Evolutionary conservation across 2,329 filamentous ascomycete genomes (phyloP).

Genomic region (Metarhizium robertsii): DNA sequence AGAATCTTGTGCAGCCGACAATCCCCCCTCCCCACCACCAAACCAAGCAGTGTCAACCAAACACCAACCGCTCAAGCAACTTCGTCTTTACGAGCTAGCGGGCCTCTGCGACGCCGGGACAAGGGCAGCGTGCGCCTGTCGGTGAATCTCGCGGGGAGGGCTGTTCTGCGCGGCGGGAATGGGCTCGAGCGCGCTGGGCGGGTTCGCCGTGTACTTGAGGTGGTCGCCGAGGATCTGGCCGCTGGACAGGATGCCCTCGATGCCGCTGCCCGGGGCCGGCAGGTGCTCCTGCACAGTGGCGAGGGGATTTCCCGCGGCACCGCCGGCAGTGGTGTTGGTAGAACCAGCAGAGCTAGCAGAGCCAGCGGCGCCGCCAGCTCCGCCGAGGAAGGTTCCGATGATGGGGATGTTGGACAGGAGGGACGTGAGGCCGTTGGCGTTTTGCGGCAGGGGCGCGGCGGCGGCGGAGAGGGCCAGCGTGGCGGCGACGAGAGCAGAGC

Average conservation of each 20-base stretch:
- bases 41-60: too few species aligned
- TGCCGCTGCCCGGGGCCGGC: background rate
- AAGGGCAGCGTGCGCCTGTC: background rate
- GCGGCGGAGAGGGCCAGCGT: background rate
- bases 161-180: background rate
- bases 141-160: background rate
- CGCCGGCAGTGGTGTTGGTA: too few species aligned
- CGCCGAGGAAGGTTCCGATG: background rate
- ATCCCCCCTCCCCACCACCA: too few species aligned
- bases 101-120: background rate
- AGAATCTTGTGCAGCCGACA: too few species aligned
- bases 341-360: too few species aligned
- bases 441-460: background rate
- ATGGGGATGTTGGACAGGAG: background rate
- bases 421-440: background rate
- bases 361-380: background rate
- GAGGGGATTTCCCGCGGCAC: background rate
- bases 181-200: background rate
- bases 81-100: background rate
- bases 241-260: background rate
- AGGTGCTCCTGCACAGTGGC: background rate
- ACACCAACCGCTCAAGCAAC: too few species aligned
- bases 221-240: background rate
- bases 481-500: background rate
- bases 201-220: slow-evolving; percentile 1